A percentile compares a stretch with the other conserved stretches of the same genome.
Evolutionary conservation across 139 green algal species (phyloP).

Genomic region (Gonium pectorale): DNA sequence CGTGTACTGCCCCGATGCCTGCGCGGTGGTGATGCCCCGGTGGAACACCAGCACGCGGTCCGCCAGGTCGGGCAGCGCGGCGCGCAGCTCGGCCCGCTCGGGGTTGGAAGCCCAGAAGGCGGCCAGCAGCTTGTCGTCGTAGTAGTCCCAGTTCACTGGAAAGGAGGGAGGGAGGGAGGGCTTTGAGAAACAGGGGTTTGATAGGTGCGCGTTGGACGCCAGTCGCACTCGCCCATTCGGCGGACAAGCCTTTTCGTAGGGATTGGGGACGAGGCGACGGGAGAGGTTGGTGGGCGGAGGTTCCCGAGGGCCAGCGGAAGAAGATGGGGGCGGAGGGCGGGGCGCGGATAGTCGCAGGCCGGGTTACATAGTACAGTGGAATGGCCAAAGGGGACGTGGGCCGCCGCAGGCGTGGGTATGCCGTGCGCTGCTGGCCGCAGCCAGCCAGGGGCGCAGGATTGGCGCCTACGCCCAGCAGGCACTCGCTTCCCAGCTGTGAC

Average conservation of each 20-base stretch:
- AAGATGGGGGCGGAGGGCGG: background rate
- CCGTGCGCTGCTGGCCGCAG: no score
- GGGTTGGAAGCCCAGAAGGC: slow-evolving; percentile 58
- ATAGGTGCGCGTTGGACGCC: no score
- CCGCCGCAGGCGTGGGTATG: no score
- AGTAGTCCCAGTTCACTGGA: slow-evolving; percentile 71
- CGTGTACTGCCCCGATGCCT: slow-evolving; percentile 61
- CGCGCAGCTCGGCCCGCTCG: slow-evolving; percentile 38
- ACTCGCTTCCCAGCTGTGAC: no score
- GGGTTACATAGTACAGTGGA: no score
- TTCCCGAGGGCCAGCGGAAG: background rate
- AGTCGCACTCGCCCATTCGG: no score
- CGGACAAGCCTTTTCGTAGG: no score
- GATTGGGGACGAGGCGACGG: background rate
- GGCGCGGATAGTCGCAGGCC: background rate
- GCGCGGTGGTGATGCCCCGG: slow-evolving; percentile 62
- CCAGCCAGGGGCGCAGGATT: no score
- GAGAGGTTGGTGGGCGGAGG: background rate
- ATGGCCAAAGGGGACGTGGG: no score
- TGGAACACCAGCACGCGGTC: slow-evolving; percentile 81
- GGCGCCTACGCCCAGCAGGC: no score
- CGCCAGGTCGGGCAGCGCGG: slow-evolving; percentile 45
- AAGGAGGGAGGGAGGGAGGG: background rate
- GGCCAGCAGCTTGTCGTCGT: slow-evolving; percentile 68
- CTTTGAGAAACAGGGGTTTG: background rate